A percentile compares a stretch with the other conserved stretches of the same genome.
phyloP scores from a whole-genome alignment of 192 early-diverging fungal species.

The Lobosporangium transversale region DNA sequence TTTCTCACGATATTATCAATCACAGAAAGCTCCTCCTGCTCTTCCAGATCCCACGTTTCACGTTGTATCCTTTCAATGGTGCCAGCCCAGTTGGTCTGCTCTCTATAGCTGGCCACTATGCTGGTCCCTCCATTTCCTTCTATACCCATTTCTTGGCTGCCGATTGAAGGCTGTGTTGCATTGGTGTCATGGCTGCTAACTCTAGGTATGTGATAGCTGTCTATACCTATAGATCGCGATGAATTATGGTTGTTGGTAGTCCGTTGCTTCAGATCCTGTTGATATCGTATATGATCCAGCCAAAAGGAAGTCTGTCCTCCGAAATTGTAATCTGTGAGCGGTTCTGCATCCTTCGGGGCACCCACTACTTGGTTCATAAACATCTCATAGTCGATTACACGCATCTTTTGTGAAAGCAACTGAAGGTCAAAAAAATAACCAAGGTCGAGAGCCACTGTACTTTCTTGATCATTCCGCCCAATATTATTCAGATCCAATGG shows the following conservation, averaged over 20 bases:
- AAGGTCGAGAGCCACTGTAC: conserved; percentile 22
- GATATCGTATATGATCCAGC: background rate
- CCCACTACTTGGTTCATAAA: conserved; percentile 28
- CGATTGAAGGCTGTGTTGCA: too few species aligned
- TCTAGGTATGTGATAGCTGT: background rate
- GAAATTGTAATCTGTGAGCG: conserved; percentile 19
- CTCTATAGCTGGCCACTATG: too few species aligned
- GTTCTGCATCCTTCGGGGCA: background rate
- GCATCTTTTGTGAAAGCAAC: background rate
- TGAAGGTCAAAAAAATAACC: conserved; percentile 23
- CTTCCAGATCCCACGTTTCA: conserved; percentile 9
- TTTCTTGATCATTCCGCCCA: conserved; percentile 21
- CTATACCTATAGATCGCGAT: background rate
- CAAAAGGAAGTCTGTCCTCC: conserved; percentile 21
- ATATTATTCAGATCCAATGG: conserved; percentile 11
- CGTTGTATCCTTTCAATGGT: conserved; percentile 7
- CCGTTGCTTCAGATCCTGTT: background rate
- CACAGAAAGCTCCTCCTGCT: background rate
- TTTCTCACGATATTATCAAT: conserved; percentile 33
- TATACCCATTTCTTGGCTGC: too few species aligned
- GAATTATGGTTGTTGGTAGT: background rate
- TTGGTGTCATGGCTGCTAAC: background rate
- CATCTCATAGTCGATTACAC: conserved; percentile 16
- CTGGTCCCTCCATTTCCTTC: too few species aligned
- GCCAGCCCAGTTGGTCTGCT: background rate